A percentile compares a stretch with the other conserved stretches of the same genome.
phyloP scores from a whole-genome alignment of 2,329 filamentous ascomycete species.

The Colletotrichum karsti region DNA sequence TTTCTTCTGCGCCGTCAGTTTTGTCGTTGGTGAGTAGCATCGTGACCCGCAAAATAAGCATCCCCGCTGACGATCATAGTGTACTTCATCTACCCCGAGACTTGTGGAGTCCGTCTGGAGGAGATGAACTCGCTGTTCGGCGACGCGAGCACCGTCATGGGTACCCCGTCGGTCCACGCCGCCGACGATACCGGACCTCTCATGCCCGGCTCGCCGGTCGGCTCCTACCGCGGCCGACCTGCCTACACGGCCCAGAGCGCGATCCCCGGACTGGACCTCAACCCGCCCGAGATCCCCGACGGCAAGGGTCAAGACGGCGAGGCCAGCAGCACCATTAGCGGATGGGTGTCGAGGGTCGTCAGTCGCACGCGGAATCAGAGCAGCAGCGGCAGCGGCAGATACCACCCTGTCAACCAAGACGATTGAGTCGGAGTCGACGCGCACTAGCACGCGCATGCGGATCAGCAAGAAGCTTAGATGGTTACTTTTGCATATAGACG shows the following conservation, averaged over 20 bases:
- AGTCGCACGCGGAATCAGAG: slow-evolving; percentile 48
- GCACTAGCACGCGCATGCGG: slow-evolving; percentile 1
- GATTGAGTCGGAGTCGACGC: slow-evolving; percentile 32
- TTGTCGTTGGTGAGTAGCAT: slow-evolving; percentile 84
- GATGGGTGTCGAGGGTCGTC: slow-evolving; percentile 56
- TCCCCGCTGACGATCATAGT: slow-evolving; percentile 62
- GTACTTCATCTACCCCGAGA: slow-evolving; percentile 97
- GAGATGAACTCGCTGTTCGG: slow-evolving; percentile 97
- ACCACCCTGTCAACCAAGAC: slow-evolving; percentile 52
- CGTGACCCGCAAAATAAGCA: not conserved
- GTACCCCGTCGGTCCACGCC: slow-evolving; percentile 75
- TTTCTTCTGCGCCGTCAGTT: slow-evolving; percentile 95
- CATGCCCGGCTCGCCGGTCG: slow-evolving; percentile 81
- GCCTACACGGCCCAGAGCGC: slow-evolving; percentile 68
- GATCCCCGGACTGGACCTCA: slow-evolving; percentile 84
- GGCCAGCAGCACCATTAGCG: slow-evolving; percentile 53
- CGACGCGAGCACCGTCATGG: slow-evolving; percentile 84
- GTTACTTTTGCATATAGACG: slow-evolving; percentile 48
- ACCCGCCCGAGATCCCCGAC: slow-evolving; percentile 72
- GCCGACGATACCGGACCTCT: slow-evolving; percentile 88
- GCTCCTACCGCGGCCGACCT: slow-evolving; percentile 70
- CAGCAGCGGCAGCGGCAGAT: slow-evolving; percentile 42
- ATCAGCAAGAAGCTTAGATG: slow-evolving; percentile 18
- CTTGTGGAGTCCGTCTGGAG: slow-evolving; percentile 91
- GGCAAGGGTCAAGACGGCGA: slow-evolving; percentile 51